Base-by-base conservation (phyloP, 1,284 basidiomycete genomes). In the Takashimella tepidaria region DNA sequence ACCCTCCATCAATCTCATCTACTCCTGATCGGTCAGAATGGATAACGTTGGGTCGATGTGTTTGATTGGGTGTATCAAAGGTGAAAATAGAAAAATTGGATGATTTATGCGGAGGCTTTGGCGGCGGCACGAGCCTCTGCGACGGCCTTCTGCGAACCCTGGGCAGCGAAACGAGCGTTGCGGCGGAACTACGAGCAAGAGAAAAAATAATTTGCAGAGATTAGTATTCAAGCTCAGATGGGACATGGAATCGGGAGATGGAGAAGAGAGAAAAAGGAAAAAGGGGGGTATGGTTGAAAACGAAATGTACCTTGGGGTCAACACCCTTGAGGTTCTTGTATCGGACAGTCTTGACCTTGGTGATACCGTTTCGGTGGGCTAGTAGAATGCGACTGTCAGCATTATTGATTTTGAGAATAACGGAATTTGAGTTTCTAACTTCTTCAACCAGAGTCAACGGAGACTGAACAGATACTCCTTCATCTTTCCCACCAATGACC, bases 361-460 rank as follows among this genome's bases (percentile, higher is more conserved):
- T 90, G 81, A 95, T 93, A 75, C 92, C 95, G 82, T 98, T 98
- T 64, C 88, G 85, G 83, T 98, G 95, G 70, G 95, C 92, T 83
- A 66, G 60, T 57, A 56, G 58, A n/a, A n/a, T n/a, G n/a, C n/a
- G n/a, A n/a, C n/a, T 75, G 64, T 66, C 41, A 27, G 25, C 45
- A 40, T 55, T 56, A 45, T 20, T 45, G 3, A n/a, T 16, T n/a
- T 20, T 61, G 45, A 58, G 49, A 53, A 24, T 20, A 16, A 41
- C 41, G 48, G 41, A 25, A 20, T 41, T 31, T 45, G 41, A 51
- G 8, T 23, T 37, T 43, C 11, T 41, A 31, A 21, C 46, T n/a
- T 24, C 21, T 45, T 52, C 16, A 6, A 13, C 1, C 16, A 20
- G 23, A 25, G 25, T 4, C 19, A 24, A 25, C 27, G 20, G 27